These are phyloP conservation scores for Metschnikowia chrysomelidarum DNA, from an alignment of 805 yeast genomes.

Conservation along the genomic window DNA sequence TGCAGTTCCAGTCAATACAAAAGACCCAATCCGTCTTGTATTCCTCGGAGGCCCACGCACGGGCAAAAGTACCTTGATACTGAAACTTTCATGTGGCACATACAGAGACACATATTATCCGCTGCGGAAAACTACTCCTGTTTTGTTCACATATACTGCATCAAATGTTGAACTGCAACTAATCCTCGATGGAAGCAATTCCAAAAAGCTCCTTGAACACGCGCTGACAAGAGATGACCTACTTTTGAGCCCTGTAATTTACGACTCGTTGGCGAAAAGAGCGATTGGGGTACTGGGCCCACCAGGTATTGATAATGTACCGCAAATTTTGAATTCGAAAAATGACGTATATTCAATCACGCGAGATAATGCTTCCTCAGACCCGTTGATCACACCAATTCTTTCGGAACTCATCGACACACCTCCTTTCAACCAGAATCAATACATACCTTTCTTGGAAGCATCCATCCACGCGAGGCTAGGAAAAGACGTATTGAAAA, in stretches of 20 bases:
- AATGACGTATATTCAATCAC: conserved; percentile 25
- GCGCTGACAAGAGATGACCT: conserved; percentile 16
- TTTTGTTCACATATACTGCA: conserved; percentile 55
- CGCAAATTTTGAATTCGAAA: conserved; percentile 4
- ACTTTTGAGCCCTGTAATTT: conserved; percentile 31
- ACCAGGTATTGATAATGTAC: background rate
- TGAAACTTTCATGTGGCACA: conserved; percentile 45
- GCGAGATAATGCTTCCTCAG: conserved; percentile 4
- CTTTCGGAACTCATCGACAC: conserved; percentile 71
- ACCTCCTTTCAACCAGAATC: conserved; percentile 64
- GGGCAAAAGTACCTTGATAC: conserved; percentile 60
- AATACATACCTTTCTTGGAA: conserved; percentile 73
- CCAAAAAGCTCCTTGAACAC: conserved; percentile 14
- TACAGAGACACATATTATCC: conserved; percentile 75
- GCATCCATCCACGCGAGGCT: conserved; percentile 63
- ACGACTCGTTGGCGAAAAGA: conserved; percentile 18
- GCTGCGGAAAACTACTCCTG: conserved; percentile 58
- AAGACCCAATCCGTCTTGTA: conserved; percentile 54
- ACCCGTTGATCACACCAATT: conserved; percentile 40
- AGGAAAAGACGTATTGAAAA: conserved; percentile 55
- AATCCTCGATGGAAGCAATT: conserved; percentile 25
- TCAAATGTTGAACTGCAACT: conserved; percentile 14
- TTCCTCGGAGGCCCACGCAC: conserved; percentile 57
- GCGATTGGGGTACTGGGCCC: conserved; percentile 1
- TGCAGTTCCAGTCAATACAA: conserved; percentile 10